Conservation (phyloP, 2,329 filamentous ascomycete genomes). For the Dactylellina sp. region DNA sequence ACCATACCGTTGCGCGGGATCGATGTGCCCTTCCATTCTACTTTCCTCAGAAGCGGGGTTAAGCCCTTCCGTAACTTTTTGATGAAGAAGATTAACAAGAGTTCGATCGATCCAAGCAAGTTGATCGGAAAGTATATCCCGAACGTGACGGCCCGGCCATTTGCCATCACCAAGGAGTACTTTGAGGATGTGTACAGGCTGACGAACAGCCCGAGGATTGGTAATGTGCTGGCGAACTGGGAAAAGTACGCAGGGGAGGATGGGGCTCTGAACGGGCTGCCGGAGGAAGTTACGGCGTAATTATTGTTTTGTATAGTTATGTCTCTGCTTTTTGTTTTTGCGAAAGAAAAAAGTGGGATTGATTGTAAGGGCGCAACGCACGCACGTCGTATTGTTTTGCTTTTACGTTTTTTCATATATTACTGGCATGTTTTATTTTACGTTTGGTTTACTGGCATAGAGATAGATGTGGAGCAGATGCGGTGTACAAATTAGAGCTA, state of each 20-base stretch:
- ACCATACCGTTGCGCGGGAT: conserved; percentile 97
- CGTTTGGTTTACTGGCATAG: background rate
- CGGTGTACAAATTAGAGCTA: no score
- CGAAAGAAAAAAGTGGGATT: background rate
- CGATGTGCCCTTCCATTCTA: conserved; percentile 98
- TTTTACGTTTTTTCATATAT: background rate
- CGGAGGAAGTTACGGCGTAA: conserved; percentile 19
- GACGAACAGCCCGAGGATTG: conserved; percentile 84
- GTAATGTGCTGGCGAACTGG: conserved; percentile 86
- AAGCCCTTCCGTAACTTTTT: conserved; percentile 99
- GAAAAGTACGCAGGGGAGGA: conserved; percentile 70
- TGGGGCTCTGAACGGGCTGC: conserved; percentile 58
- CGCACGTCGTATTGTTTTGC: no score
- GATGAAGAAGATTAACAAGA: conserved; percentile 99
- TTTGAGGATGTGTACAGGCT: conserved; percentile 98
- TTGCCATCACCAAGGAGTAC: conserved; percentile 96
- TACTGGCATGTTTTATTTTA: background rate
- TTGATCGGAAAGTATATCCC: conserved; percentile 98
- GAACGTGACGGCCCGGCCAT: conserved; percentile 95
- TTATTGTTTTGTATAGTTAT: conserved; percentile 2
- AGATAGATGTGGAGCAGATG: no score
- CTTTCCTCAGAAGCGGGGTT: conserved; percentile 95
- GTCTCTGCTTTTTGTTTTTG: background rate
- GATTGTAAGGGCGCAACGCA: background rate
- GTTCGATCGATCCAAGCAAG: conserved; percentile 96